phyloP scores from a whole-genome alignment of 2,329 filamentous ascomycete species.

The Clarireedia paspali region DNA sequence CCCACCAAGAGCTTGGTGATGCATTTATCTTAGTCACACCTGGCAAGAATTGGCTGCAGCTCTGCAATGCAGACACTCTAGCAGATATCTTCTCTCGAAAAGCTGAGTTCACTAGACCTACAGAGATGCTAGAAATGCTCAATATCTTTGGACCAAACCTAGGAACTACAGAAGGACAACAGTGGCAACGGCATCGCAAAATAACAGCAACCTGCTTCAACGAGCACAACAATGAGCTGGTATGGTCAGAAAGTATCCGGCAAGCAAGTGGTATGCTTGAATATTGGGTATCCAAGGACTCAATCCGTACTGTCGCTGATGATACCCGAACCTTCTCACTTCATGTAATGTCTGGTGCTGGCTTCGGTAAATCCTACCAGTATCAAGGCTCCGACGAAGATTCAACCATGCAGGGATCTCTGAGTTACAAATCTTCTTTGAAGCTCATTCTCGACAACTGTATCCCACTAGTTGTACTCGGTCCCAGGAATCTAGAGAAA shows the following conservation, averaged over 20 bases:
- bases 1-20: slow-evolving; percentile 5
- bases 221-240: background rate
- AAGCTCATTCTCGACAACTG: slow-evolving; percentile 6
- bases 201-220: slow-evolving; percentile 3
- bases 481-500: slow-evolving; percentile 3
- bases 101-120: background rate
- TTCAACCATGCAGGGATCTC: background rate
- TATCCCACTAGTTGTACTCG: slow-evolving; percentile 1
- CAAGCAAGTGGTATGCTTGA: slow-evolving; percentile 1
- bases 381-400: background rate
- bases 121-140: slow-evolving; percentile 2
- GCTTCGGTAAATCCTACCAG: slow-evolving; percentile 3
- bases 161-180: slow-evolving; percentile 1
- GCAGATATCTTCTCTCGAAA: background rate
- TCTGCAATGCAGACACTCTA: slow-evolving; percentile 2
- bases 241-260: slow-evolving; percentile 3
- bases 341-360: slow-evolving; percentile 6
- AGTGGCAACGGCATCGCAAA: slow-evolving; percentile 7
- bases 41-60: slow-evolving; percentile 3
- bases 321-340: slow-evolving; percentile 1
- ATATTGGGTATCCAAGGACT: background rate
- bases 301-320: background rate
- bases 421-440: background rate
- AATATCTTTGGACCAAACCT: slow-evolving; percentile 5
- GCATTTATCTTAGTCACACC: slow-evolving; percentile 5